Percentiles rank a stretch among this genome's conserved stretches.
phyloP scores from a whole-genome alignment of 1,284 basidiomycete genomes.

The Fomitopsis pinicola region DNA sequence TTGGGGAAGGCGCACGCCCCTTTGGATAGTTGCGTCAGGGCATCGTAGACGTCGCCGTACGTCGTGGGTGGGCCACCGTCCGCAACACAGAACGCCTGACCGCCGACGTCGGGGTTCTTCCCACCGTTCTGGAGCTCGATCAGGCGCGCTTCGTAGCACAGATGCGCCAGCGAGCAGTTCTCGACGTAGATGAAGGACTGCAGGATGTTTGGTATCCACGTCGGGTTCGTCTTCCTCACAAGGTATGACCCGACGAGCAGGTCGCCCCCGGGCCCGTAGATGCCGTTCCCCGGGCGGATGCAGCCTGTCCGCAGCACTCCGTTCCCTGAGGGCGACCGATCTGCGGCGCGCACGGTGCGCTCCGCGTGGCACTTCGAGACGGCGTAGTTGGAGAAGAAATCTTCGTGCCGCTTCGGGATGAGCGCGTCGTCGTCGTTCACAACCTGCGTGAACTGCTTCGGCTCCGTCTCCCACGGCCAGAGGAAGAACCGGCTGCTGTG shows the following conservation, averaged over 20 bases:
- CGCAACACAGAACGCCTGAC: conserved; percentile 59
- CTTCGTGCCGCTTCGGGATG: conserved; percentile 42
- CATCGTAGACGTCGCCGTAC: conserved; percentile 57
- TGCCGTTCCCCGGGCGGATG: conserved; percentile 69
- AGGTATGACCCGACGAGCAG: conserved; percentile 60
- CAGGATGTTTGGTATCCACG: conserved; percentile 54
- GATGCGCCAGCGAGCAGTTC: conserved; percentile 65
- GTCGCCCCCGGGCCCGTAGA: conserved; percentile 72
- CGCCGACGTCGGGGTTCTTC: conserved; percentile 59
- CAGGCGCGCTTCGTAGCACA: conserved; percentile 68
- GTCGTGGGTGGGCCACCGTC: conserved; percentile 60
- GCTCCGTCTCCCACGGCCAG: conserved; percentile 67
- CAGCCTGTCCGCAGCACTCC: conserved; percentile 57
- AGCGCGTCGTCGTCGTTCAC: conserved; percentile 51
- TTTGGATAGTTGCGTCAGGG: conserved; percentile 17
- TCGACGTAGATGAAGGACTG: conserved; percentile 71
- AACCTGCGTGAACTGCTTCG: conserved; percentile 50
- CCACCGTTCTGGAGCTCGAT: conserved; percentile 38
- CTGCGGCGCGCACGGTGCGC: conserved; percentile 48
- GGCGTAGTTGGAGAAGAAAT: conserved; percentile 73
- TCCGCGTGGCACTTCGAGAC: conserved; percentile 55
- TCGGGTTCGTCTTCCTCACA: conserved; percentile 51
- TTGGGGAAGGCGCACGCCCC: conserved; percentile 47
- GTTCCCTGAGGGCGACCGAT: conserved; percentile 35
- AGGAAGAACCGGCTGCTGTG: conserved; percentile 54